Evolutionary conservation across 495 filamentous ascomycete genomes (phyloP).

Genomic region (Aspergillus conjunctus): DNA sequence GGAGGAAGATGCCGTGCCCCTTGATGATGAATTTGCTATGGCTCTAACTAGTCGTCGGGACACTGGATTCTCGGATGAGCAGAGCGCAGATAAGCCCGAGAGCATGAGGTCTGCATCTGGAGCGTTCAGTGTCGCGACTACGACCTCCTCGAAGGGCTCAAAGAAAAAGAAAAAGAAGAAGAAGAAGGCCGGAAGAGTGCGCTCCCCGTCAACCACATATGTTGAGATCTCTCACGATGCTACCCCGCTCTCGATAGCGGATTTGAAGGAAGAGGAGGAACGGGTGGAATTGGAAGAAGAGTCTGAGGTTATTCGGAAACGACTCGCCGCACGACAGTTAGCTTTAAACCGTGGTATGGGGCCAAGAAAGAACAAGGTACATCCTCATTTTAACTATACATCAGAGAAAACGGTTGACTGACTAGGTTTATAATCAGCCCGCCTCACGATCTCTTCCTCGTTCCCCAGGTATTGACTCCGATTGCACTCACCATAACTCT

Average conservation of each 20-base stretch:
- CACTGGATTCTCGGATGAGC: slow-evolving; percentile 66
- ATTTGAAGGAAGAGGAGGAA: slow-evolving; percentile 78
- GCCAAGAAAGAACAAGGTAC: slow-evolving; percentile 26
- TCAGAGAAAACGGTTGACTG: not conserved
- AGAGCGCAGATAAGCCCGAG: slow-evolving; percentile 68
- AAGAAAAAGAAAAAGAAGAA: slow-evolving; percentile 37
- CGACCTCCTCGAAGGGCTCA: slow-evolving; percentile 50
- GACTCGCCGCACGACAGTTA: slow-evolving; percentile 70
- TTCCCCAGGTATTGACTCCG: slow-evolving; percentile 18
- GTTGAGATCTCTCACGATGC: slow-evolving; percentile 30
- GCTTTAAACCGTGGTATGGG: slow-evolving; percentile 70
- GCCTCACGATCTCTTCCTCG: slow-evolving; percentile 13
- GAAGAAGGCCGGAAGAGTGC: slow-evolving; percentile 29
- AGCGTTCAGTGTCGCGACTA: slow-evolving; percentile 56
- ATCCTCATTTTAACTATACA: not conserved
- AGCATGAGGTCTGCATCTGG: slow-evolving; percentile 61
- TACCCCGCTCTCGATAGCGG: slow-evolving; percentile 60
- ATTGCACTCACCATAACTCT: slow-evolving; percentile 11
- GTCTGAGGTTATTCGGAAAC: slow-evolving; percentile 65
- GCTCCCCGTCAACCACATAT: slow-evolving; percentile 30
- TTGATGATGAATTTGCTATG: slow-evolving; percentile 92
- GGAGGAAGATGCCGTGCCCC: slow-evolving; percentile 85
- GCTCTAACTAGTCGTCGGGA: slow-evolving; percentile 64
- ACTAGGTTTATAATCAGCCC: not conserved
- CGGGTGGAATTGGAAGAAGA: slow-evolving; percentile 68